phyloP scores from a whole-genome alignment of 2,329 filamentous ascomycete genomes.

The Trichoderma harzianum region DNA sequence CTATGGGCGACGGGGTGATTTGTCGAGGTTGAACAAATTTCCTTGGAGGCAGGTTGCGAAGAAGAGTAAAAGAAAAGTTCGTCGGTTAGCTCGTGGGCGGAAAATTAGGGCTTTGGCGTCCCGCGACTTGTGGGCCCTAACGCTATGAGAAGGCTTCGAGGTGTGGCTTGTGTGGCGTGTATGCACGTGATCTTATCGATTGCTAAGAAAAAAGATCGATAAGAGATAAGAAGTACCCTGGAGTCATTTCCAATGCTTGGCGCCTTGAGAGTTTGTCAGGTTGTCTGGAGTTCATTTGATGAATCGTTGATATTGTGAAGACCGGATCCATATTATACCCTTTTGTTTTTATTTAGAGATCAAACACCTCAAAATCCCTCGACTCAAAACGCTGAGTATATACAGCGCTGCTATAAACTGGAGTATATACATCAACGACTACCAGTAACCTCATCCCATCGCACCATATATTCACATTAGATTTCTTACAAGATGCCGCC shows the following conservation, averaged over 20 bases:
- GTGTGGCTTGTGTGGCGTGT: neutral
- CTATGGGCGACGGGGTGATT: constrained; percentile 33
- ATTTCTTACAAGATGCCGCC: constrained; percentile 62
- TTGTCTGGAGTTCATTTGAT: neutral
- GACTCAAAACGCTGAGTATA: neutral
- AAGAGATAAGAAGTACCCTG: neutral
- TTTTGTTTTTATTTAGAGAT: neutral
- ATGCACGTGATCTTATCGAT: constrained; percentile 18
- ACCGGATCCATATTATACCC: neutral
- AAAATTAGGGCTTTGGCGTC: constrained; percentile 38
- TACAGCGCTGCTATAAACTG: too few relatives aligned
- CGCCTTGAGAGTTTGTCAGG: neutral
- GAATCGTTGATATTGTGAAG: neutral
- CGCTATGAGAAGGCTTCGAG: neutral
- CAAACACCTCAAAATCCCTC: neutral
- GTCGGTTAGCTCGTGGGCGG: constrained; percentile 32
- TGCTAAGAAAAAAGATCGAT: neutral
- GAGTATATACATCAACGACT: neutral
- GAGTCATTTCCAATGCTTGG: neutral
- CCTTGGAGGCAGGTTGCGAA: constrained; percentile 29
- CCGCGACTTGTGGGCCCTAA: constrained; percentile 14
- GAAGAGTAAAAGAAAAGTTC: constrained; percentile 27
- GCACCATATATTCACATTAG: neutral
- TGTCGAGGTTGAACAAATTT: constrained; percentile 35
- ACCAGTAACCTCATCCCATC: neutral